phyloP scores from a whole-genome alignment of 305 asterid genomes.

The Andrographis paniculata region DNA sequence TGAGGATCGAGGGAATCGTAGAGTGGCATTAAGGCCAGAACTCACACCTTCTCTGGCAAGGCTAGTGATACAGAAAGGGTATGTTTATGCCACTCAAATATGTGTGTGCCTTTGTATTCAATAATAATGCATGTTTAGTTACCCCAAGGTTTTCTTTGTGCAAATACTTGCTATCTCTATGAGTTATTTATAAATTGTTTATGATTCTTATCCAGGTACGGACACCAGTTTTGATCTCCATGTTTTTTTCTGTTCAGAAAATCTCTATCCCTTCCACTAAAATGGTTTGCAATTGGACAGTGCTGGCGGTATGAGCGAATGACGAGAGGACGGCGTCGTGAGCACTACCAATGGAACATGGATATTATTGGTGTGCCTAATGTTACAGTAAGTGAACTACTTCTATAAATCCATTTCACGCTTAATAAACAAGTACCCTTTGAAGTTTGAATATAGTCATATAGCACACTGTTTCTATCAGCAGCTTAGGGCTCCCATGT shows the following conservation, averaged over 20 bases:
- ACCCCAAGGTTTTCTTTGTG: slow-evolving; percentile 4
- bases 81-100: slow-evolving; percentile 9
- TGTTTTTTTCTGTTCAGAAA: slow-evolving; percentile 74
- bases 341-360: slow-evolving; percentile 99
- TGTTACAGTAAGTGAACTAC: slow-evolving; percentile 53
- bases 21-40: slow-evolving; percentile 97
- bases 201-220: slow-evolving; percentile 39
- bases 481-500: not conserved
- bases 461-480: no score
- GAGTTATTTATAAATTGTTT: slow-evolving; percentile 25
- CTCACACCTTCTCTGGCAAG: slow-evolving; percentile 95
- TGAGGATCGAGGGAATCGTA: slow-evolving; percentile 92
- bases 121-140: slow-evolving; percentile 8
- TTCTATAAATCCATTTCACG: not conserved
- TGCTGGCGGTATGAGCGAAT: slow-evolving; percentile 98
- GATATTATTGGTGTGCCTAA: slow-evolving; percentile 86
- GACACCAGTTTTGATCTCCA: slow-evolving; percentile 51
- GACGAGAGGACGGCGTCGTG: slow-evolving; percentile 96
- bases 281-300: slow-evolving; percentile 98
- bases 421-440: not conserved
- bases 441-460: no score
- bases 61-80: slow-evolving; percentile 98
- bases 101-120: slow-evolving; percentile 10
- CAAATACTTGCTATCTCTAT: slow-evolving; percentile 5
- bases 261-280: slow-evolving; percentile 82